Conservation (phyloP, 2,329 filamentous ascomycete species). For the Pseudocercospora pini-densiflorae region DNA sequence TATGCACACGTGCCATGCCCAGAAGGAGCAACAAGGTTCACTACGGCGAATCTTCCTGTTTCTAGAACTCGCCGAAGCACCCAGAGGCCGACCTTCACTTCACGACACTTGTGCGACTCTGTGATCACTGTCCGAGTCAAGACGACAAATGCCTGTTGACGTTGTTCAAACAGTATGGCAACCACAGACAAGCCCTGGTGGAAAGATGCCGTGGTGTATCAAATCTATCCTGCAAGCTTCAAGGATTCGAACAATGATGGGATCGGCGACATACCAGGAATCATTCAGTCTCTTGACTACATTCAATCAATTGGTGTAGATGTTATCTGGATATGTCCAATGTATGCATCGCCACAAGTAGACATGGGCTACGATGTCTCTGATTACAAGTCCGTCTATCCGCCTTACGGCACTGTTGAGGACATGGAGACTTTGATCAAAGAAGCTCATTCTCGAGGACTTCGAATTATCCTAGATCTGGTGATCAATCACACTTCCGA, state of each 20-base stretch:
- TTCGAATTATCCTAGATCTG: constrained; percentile 55
- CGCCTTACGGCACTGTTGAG: constrained; percentile 44
- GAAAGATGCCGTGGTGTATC: constrained; percentile 47
- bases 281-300: constrained; percentile 66
- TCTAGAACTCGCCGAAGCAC: background rate
- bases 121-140: background rate
- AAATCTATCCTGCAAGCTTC: constrained; percentile 64
- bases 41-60: background rate
- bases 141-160: background rate
- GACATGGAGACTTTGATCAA: constrained; percentile 51
- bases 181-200: constrained; percentile 37
- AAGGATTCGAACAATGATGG: constrained; percentile 59
- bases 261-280: constrained; percentile 67
- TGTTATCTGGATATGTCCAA: constrained; percentile 46
- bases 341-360: constrained; percentile 56
- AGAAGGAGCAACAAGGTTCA: background rate
- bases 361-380: constrained; percentile 59
- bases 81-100: background rate
- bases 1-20: background rate
- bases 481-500: constrained; percentile 36
- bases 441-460: constrained; percentile 47
- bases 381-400: constrained; percentile 15
- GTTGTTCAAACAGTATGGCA: background rate
- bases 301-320: constrained; percentile 65
- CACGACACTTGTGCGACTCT: background rate